phyloP scores from a whole-genome alignment of 192 early-diverging fungal genomes.

The Coemansia sp. region DNA sequence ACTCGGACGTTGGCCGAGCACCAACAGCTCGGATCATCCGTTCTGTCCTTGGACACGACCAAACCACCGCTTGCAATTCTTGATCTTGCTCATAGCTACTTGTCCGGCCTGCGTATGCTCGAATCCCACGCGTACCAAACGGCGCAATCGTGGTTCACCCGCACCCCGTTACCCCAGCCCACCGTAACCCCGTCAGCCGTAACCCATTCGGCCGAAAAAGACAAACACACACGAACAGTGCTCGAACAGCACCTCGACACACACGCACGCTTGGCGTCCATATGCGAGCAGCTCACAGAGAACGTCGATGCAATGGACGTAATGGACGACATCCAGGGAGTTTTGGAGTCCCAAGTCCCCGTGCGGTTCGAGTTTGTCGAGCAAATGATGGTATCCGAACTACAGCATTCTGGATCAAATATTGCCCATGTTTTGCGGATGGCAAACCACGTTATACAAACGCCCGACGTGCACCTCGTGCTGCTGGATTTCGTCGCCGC shows the following conservation, averaged over 20 bases:
- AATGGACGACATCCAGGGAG: conserved; percentile 17
- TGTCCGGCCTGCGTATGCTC: conserved; percentile 38
- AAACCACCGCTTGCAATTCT: conserved; percentile 21
- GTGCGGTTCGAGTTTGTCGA: conserved; percentile 52
- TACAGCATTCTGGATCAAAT: conserved; percentile 8
- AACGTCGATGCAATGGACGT: conserved; percentile 10
- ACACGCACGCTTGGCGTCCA: conserved; percentile 21
- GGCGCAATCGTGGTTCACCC: conserved; percentile 38
- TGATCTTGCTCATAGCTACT: conserved; percentile 29
- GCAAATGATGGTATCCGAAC: conserved; percentile 14
- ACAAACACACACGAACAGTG: conserved; percentile 14
- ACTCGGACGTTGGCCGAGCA: conserved; percentile 24
- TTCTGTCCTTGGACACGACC: conserved; percentile 6
- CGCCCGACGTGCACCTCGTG: conserved; percentile 38
- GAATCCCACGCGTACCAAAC: conserved; percentile 24
- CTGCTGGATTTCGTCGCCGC: background rate
- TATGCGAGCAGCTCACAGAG: conserved; percentile 16
- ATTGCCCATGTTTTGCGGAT: conserved; percentile 16
- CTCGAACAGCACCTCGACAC: conserved; percentile 23
- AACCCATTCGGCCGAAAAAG: conserved; percentile 34
- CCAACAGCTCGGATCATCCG: conserved; percentile 12
- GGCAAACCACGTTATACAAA: conserved; percentile 39
- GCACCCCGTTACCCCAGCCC: background rate
- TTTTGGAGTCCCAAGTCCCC: conserved; percentile 19
- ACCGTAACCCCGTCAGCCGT: background rate